Evolutionary conservation across 1,284 basidiomycete species (phyloP).

Genomic region (Rhodotorula sp.): DNA sequence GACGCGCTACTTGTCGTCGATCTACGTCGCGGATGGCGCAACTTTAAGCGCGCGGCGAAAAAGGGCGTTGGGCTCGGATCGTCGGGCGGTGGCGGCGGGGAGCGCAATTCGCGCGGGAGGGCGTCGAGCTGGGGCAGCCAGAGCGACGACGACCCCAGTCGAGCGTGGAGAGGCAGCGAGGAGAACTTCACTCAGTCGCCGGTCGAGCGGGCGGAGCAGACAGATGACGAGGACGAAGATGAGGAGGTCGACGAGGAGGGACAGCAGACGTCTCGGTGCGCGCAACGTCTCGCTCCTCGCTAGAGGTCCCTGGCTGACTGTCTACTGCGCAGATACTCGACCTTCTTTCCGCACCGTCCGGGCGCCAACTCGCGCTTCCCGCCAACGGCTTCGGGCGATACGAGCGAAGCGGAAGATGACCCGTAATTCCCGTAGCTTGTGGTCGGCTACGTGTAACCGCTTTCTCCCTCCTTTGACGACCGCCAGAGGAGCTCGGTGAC

Average conservation of each 20-base stretch:
- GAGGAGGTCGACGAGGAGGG: conserved; percentile 22
- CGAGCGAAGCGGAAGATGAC: conserved; percentile 30
- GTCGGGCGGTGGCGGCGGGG: conserved; percentile 1
- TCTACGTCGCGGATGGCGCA: conserved; percentile 36
- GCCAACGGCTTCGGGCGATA: conserved; percentile 5
- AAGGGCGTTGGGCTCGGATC: conserved; percentile 9
- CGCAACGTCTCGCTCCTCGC: background rate
- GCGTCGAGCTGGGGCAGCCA: conserved; percentile 13
- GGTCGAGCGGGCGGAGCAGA: background rate
- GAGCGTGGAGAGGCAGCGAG: conserved; percentile 30
- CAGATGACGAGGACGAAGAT: conserved; percentile 18
- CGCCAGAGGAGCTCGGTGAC: too few relatives aligned
- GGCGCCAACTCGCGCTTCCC: conserved; percentile 16
- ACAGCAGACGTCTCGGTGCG: background rate
- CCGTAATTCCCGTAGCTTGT: background rate
- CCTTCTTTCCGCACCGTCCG: conserved; percentile 32
- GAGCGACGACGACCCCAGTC: conserved; percentile 29
- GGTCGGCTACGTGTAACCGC: too few relatives aligned
- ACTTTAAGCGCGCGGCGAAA: conserved; percentile 32
- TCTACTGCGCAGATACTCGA: conserved; percentile 16
- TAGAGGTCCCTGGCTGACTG: background rate
- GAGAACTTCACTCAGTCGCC: background rate
- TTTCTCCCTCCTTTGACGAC: too few relatives aligned
- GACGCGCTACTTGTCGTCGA: conserved; percentile 40
- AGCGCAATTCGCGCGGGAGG: conserved; percentile 1